Evolutionary conservation across 768 basidiomycete species (phyloP), one percentile per base, ranked within the genome.

Genomic region (Hemileccinum impolitum): DNA sequence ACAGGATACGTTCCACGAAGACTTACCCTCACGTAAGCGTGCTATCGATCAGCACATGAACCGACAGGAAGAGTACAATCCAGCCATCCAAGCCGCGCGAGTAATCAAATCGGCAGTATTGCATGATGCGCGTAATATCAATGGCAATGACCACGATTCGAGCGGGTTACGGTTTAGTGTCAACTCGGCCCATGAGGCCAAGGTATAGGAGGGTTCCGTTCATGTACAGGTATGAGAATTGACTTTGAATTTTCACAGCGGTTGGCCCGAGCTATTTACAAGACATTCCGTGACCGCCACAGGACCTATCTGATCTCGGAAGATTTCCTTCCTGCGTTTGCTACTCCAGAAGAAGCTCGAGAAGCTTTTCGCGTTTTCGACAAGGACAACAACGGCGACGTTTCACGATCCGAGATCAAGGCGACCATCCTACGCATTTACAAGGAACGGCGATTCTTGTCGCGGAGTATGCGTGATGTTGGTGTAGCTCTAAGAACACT

Each of bases 351-450:
- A 38, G 75, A 75, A 18, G 84, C 87, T 13, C 72, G 79, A 50
- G 73, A 72, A 11, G 89, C 87, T 2, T 91, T 91, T 73, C 76
- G 77, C 42, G 77, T 89, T 35, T 86, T 90, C 57, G 87, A 90
- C 66, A 77, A 73, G 56, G 89, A 91, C 62, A 75, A 78, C 60
- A 87, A 90, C 53, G 85, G 85, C 8, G 88, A 91, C 60, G 73
- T 90, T 47, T 82, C 84, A 13, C 80, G 82, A 32, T 72, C 78
- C n/a, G 88, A 91, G 65, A 77, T 91, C 61, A 90, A 88, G 68
- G 71, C 77, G 23, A 77, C 76, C 25, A 61, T 89, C 21, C 67
- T 89, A 51, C 81, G 77, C 60, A 75, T 86, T 12, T 91, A 90
- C 73, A 87, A 84, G 63, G 88, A 91, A 62, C 81, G 88, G 2